Conservation (phyloP, 2,329 filamentous ascomycete species). For the Beauveria sp. region DNA sequence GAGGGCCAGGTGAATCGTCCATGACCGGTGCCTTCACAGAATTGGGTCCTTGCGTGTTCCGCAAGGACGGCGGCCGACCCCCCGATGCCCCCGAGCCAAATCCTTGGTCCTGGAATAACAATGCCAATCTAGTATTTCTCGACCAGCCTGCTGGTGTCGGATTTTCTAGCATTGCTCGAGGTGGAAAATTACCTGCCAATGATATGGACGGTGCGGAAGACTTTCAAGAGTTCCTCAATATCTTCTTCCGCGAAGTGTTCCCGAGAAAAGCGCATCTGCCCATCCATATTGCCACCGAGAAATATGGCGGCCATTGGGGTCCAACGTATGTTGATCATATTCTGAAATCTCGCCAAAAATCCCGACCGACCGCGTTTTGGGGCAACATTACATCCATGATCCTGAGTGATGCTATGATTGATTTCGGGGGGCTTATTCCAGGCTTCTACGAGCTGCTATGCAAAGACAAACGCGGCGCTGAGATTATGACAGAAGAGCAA, state of each 20-base stretch:
- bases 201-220: constrained; percentile 38
- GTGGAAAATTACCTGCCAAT: constrained; percentile 21
- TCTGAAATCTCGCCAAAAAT: constrained; percentile 11
- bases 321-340: constrained; percentile 21
- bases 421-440: constrained; percentile 5
- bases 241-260: constrained; percentile 37
- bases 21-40: constrained; percentile 14
- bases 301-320: constrained; percentile 28
- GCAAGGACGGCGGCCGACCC: not conserved
- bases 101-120: constrained; percentile 17
- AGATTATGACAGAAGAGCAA: constrained; percentile 15
- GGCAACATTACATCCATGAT: constrained; percentile 59
- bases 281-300: constrained; percentile 41
- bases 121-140: constrained; percentile 33
- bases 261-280: constrained; percentile 29
- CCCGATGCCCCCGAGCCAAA: constrained; percentile 10
- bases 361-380: constrained; percentile 13
- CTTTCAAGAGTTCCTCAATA: constrained; percentile 41
- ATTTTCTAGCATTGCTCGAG: constrained; percentile 37
- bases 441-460: constrained; percentile 17
- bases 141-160: constrained; percentile 51
- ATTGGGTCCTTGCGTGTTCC: constrained; percentile 15
- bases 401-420: constrained; percentile 14
- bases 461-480: constrained; percentile 7
- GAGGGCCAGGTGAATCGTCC: constrained; percentile 15